Evolutionary conservation across 257 asterid genomes (phyloP).

Genomic region (Lantana camara): DNA sequence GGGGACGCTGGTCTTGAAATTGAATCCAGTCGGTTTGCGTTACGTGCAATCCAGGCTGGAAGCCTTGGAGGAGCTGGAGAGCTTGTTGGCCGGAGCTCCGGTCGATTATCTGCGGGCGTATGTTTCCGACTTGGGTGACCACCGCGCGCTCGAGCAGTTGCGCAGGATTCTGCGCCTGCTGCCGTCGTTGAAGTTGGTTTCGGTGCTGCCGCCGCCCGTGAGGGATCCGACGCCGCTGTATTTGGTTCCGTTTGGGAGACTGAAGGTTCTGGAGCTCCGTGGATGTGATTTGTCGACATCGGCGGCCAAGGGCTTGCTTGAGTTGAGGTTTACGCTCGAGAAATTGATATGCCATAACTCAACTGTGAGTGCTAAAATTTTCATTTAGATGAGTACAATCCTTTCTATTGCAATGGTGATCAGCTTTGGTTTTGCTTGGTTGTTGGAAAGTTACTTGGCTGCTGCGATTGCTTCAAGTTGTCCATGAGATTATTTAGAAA

Average conservation of each 20-base stretch:
- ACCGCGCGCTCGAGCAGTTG: constrained; percentile 93
- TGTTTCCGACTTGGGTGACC: constrained; percentile 95
- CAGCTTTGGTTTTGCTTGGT: constrained; percentile 13
- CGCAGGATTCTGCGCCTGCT: constrained; percentile 77
- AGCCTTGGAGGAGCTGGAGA: constrained; percentile 82
- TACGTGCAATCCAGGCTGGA: constrained; percentile 90
- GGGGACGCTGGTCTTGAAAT: constrained; percentile 72
- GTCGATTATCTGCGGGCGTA: constrained; percentile 96
- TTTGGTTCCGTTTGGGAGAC: constrained; percentile 69
- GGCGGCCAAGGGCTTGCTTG: constrained; percentile 78
- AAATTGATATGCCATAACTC: constrained; percentile 91
- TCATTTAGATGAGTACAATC: background rate
- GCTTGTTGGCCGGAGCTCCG: constrained; percentile 86
- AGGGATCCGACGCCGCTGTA: constrained; percentile 87
- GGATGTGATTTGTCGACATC: constrained; percentile 93
- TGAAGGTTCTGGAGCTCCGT: constrained; percentile 86
- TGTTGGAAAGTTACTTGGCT: background rate
- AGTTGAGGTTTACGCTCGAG: constrained; percentile 87
- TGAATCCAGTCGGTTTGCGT: constrained; percentile 87
- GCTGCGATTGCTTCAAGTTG: constrained; percentile 14
- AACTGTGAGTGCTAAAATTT: constrained; percentile 59
- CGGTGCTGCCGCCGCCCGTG: constrained; percentile 67
- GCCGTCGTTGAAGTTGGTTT: constrained; percentile 79
- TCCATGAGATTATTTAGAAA: background rate
- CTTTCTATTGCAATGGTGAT: constrained; percentile 18